Evolutionary conservation across 2,329 filamentous ascomycete species (phyloP).

Genomic region (Alternaria incomplexa): DNA sequence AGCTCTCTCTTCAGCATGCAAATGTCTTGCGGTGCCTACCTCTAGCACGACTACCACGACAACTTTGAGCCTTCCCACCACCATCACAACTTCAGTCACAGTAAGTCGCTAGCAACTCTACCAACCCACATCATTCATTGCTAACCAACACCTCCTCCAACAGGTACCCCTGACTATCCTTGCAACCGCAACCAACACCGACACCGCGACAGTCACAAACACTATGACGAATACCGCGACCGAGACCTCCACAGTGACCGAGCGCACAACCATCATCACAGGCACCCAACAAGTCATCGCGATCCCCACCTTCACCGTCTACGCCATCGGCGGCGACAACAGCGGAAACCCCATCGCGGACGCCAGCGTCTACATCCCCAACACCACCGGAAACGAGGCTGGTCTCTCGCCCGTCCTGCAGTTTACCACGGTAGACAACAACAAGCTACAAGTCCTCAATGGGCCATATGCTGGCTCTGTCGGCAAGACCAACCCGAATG

Average conservation of each 20-base stretch:
- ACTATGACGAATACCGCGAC: background rate
- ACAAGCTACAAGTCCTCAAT: background rate
- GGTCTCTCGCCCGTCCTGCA: background rate
- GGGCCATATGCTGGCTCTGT: background rate
- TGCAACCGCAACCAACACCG: background rate
- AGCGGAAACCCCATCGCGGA: background rate
- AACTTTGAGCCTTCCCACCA: background rate
- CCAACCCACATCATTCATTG: fast-evolving
- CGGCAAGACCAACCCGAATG: background rate
- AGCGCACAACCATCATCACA: background rate
- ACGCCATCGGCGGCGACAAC: background rate
- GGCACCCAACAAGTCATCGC: background rate
- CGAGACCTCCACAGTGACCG: background rate
- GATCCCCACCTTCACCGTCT: background rate
- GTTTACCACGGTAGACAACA: background rate
- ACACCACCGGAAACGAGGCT: no score
- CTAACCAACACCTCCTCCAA: background rate
- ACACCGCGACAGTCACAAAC: background rate
- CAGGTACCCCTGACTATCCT: background rate
- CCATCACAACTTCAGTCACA: background rate
- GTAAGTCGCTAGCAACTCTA: background rate
- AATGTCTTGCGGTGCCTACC: background rate
- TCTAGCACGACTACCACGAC: background rate
- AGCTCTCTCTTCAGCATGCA: background rate
- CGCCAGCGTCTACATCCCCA: background rate